Evolutionary conservation across 169 alveolate species (phyloP).

Genomic region (Cryptosporidium meleagridis): DNA sequence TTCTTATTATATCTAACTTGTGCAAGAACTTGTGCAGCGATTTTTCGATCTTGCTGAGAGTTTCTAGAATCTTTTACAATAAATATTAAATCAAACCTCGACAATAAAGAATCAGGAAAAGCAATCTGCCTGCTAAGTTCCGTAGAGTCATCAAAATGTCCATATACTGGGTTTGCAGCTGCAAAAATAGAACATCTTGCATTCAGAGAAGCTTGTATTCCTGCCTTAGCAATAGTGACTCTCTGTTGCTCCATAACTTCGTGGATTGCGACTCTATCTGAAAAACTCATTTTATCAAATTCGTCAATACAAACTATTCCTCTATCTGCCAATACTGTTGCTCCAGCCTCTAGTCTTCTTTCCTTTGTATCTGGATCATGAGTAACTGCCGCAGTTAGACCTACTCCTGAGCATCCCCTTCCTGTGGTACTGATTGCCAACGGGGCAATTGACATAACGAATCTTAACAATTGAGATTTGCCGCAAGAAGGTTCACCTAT

Average conservation of each 20-base stretch:
- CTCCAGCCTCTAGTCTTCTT: slow-evolving; percentile 98
- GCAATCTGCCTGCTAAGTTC: slow-evolving; percentile 93
- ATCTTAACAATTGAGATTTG: slow-evolving; percentile 96
- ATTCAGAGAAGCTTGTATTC: slow-evolving; percentile 96
- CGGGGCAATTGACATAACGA: slow-evolving; percentile 88
- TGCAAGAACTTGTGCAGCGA: slow-evolving; percentile 64
- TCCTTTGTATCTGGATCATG: slow-evolving; percentile 95
- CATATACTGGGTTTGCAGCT: slow-evolving; percentile 99
- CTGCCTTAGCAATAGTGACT: slow-evolving; percentile 98
- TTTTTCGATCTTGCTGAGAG: slow-evolving; percentile 62
- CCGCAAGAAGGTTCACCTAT: slow-evolving; percentile 99
- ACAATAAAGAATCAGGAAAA: slow-evolving; percentile 96
- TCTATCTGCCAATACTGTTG: slow-evolving; percentile 99
- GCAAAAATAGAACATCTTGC: slow-evolving; percentile 99
- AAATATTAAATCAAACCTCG: slow-evolving; percentile 95
- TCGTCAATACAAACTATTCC: slow-evolving; percentile 98
- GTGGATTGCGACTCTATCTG: slow-evolving; percentile 99
- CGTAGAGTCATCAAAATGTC: slow-evolving; percentile 92
- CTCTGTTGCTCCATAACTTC: slow-evolving; percentile 99
- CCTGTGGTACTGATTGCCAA: slow-evolving; percentile 98
- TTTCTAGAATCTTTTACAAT: slow-evolving; percentile 81
- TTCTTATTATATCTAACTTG: slow-evolving; percentile 53
- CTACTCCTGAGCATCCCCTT: slow-evolving; percentile 99
- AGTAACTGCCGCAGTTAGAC: slow-evolving; percentile 99
- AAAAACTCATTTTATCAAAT: slow-evolving; percentile 97